These are phyloP conservation scores for Penicillium samsonianum DNA, from an alignment of 495 filamentous ascomycete species.

Conservation along the genomic window DNA sequence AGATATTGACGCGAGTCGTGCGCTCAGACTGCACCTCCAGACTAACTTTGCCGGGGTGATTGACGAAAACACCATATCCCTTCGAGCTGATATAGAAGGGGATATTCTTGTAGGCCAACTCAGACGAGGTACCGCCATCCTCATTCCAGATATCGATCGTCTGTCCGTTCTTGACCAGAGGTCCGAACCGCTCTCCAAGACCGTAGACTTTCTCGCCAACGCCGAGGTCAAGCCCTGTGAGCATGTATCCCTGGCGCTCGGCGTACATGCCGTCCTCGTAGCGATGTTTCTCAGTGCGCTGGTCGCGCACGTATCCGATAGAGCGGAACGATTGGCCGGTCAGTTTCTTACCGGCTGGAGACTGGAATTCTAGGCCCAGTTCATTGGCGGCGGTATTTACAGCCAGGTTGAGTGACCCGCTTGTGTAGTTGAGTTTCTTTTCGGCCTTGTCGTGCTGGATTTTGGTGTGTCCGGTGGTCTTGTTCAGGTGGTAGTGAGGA, in stretches of 20 bases:
- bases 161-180: slow-evolving; percentile 71
- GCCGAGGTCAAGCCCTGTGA: slow-evolving; percentile 60
- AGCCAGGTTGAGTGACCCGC: slow-evolving; percentile 56
- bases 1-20: slow-evolving; percentile 63
- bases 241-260: slow-evolving; percentile 58
- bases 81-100: slow-evolving; percentile 68
- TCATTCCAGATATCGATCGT: slow-evolving; percentile 68
- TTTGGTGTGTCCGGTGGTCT: slow-evolving; percentile 42
- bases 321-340: slow-evolving; percentile 63
- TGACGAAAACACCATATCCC: slow-evolving; percentile 73
- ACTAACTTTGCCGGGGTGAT: slow-evolving; percentile 58
- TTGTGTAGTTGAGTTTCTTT: slow-evolving; percentile 53
- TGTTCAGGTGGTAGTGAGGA: slow-evolving; percentile 64
- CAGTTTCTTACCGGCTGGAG: slow-evolving; percentile 47
- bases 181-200: slow-evolving; percentile 69
- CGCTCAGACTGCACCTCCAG: slow-evolving; percentile 70
- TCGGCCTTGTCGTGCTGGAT: slow-evolving; percentile 45
- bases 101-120: slow-evolving; percentile 74
- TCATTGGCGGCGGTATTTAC: slow-evolving; percentile 54
- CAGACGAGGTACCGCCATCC: slow-evolving; percentile 69
- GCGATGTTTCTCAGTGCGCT: slow-evolving; percentile 50
- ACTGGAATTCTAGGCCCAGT: slow-evolving; percentile 58
- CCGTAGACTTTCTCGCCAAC: slow-evolving; percentile 71
- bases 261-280: slow-evolving; percentile 55
- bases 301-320: slow-evolving; percentile 57